These are phyloP conservation scores for Citeromyces siamensis DNA, from an alignment of 1,139 yeast genomes.

Conservation along the genomic window DNA sequence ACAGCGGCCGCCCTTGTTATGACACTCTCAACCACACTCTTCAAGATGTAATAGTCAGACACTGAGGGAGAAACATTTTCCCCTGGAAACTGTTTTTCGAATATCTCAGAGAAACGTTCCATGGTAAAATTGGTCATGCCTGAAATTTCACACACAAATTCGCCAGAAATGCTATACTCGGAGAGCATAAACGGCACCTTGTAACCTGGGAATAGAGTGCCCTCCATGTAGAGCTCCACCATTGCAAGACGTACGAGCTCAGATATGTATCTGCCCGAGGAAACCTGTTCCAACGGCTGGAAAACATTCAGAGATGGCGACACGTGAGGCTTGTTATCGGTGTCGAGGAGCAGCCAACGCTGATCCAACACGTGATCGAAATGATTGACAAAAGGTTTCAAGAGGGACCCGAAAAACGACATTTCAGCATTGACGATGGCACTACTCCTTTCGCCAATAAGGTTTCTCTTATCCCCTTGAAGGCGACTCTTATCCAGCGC, in stretches of 20 bases:
- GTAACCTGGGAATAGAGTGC: conserved; percentile 20
- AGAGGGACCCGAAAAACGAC: conserved; percentile 18
- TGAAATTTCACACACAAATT: conserved; percentile 10
- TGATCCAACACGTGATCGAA: conserved; percentile 27
- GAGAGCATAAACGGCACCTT: not conserved
- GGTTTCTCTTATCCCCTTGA: not conserved
- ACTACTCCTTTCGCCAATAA: conserved; percentile 7
- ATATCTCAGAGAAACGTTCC: conserved; percentile 1
- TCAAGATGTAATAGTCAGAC: conserved; percentile 9
- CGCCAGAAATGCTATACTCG: conserved; percentile 13
- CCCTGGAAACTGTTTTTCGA: conserved; percentile 1
- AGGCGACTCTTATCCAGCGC: conserved; percentile 8
- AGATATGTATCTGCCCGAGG: conserved; percentile 44
- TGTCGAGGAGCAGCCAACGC: conserved; percentile 17
- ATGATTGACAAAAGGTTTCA: conserved; percentile 17
- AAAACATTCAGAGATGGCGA: conserved; percentile 19
- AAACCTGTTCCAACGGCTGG: conserved; percentile 43
- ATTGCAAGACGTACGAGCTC: conserved; percentile 34
- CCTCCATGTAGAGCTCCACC: conserved; percentile 20
- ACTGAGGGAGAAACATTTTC: conserved; percentile 2
- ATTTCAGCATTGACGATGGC: conserved; percentile 19
- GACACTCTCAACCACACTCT: conserved; percentile 11
- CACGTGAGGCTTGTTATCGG: conserved; percentile 4
- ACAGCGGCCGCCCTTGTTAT: conserved; percentile 16
- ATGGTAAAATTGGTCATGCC: conserved; percentile 7